Evolutionary conservation across 2,329 filamentous ascomycete species (phyloP).

Genomic region (Fusarium heterosporum): DNA sequence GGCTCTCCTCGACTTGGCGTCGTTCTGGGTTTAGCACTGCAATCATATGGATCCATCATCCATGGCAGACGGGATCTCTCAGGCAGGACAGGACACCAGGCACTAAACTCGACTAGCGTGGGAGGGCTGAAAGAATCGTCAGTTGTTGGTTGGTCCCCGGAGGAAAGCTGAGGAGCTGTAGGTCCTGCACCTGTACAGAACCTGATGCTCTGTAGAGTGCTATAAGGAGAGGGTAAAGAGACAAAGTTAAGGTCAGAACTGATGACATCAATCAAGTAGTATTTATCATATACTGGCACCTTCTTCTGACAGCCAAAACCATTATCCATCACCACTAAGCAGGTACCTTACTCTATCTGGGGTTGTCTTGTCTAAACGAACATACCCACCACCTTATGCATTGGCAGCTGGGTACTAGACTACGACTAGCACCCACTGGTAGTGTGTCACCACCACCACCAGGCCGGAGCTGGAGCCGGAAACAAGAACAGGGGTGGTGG

Average conservation of each 20-base stretch:
- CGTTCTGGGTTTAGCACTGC: slow-evolving; percentile 24
- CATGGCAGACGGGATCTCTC: slow-evolving; percentile 47
- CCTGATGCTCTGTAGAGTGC: no score
- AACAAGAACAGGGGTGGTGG: slow-evolving; percentile 34
- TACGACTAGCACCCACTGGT: slow-evolving; percentile 1
- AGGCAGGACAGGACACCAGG: slow-evolving; percentile 42
- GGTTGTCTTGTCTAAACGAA: slow-evolving; percentile 17
- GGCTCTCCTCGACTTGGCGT: slow-evolving; percentile 34
- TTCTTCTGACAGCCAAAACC: no score
- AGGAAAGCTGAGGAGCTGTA: no score
- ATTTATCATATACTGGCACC: no score
- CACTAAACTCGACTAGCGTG: slow-evolving; percentile 51
- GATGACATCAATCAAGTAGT: no score
- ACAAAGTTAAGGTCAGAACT: no score
- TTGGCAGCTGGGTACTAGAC: slow-evolving; percentile 26
- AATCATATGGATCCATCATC: slow-evolving; percentile 35
- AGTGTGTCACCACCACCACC: slow-evolving; percentile 38
- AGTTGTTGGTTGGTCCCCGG: slow-evolving; percentile 27
- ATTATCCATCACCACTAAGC: no score
- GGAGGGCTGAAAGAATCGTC: slow-evolving; percentile 54
- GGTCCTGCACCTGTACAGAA: no score
- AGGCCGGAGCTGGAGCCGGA: slow-evolving; percentile 44
- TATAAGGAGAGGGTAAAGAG: no score
- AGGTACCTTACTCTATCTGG: not conserved
- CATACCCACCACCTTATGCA: slow-evolving; percentile 29